phyloP scores from a whole-genome alignment of 345 rosid genomes.

The Nephelium lappaceum region DNA sequence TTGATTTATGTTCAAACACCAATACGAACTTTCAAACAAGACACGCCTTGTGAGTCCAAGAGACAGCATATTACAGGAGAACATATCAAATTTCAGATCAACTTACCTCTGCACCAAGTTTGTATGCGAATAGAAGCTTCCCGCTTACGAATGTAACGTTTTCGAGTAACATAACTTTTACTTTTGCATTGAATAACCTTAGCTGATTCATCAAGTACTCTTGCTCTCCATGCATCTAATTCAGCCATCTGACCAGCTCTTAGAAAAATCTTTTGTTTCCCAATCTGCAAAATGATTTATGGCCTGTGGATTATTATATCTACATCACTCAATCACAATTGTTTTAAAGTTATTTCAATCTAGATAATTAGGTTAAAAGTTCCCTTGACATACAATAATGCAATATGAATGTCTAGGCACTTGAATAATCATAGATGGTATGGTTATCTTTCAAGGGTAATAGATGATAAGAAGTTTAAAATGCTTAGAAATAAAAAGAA shows the following conservation, averaged over 20 bases:
- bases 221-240: constrained; percentile 71
- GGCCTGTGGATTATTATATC: constrained; percentile 7
- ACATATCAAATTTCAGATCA: constrained; percentile 10
- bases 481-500: not conserved
- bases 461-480: not conserved
- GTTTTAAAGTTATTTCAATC: constrained; percentile 8
- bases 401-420: not conserved
- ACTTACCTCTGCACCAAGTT: constrained; percentile 82
- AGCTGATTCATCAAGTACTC: constrained; percentile 58
- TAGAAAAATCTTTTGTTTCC: constrained; percentile 72
- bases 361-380: not conserved
- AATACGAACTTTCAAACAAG: not conserved
- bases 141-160: constrained; percentile 43
- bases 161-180: constrained; percentile 49
- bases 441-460: not conserved
- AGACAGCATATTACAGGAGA: constrained; percentile 4
- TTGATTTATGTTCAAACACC: constrained; percentile 1
- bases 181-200: constrained; percentile 57
- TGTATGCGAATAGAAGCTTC: constrained; percentile 65
- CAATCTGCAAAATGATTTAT: constrained; percentile 58
- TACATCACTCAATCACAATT: constrained; percentile 4
- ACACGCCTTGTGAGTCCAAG: not conserved
- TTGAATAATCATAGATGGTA: constrained; percentile 7
- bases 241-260: constrained; percentile 83
- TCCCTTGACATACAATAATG: not conserved